Evolutionary conservation across 1,284 basidiomycete genomes (phyloP).

Genomic region (Pulchroboletus neoregius): DNA sequence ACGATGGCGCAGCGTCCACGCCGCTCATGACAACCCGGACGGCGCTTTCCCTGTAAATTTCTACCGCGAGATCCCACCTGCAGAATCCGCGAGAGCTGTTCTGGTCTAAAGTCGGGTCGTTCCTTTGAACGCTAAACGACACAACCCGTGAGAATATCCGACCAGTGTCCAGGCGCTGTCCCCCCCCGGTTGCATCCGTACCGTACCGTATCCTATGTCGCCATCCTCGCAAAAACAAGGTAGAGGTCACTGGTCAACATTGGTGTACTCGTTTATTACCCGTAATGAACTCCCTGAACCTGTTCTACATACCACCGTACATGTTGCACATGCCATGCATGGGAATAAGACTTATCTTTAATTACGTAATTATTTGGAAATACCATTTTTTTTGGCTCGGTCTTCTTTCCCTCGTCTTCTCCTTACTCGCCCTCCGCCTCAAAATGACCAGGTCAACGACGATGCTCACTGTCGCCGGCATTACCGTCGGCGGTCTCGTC

Average conservation of each 20-base stretch:
- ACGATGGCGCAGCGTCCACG: constrained; percentile 28
- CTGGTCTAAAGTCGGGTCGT: constrained; percentile 20
- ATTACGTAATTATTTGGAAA: constrained; percentile 26
- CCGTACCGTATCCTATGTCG: background rate
- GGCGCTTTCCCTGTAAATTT: constrained; percentile 25
- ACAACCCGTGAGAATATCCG: constrained; percentile 24
- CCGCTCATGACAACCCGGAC: constrained; percentile 33
- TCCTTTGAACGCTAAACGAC: constrained; percentile 30
- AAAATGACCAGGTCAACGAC: constrained; percentile 44
- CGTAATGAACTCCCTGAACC: background rate
- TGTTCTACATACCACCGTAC: background rate
- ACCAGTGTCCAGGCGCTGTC: background rate
- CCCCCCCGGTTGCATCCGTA: no score
- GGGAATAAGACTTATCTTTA: constrained; percentile 2
- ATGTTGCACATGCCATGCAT: background rate
- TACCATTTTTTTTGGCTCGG: constrained; percentile 16
- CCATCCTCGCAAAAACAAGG: background rate
- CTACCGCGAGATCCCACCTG: constrained; percentile 24
- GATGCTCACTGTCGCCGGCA: constrained; percentile 60
- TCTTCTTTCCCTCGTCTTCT: constrained; percentile 7
- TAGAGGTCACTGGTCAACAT: no score
- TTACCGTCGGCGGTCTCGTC: constrained; percentile 62
- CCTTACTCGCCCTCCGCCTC: constrained; percentile 2
- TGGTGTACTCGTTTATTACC: no score
- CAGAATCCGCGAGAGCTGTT: constrained; percentile 19